These are phyloP conservation scores for Amyloporia xantha DNA, from an alignment of 768 basidiomycete genomes.

Conservation along the genomic window DNA sequence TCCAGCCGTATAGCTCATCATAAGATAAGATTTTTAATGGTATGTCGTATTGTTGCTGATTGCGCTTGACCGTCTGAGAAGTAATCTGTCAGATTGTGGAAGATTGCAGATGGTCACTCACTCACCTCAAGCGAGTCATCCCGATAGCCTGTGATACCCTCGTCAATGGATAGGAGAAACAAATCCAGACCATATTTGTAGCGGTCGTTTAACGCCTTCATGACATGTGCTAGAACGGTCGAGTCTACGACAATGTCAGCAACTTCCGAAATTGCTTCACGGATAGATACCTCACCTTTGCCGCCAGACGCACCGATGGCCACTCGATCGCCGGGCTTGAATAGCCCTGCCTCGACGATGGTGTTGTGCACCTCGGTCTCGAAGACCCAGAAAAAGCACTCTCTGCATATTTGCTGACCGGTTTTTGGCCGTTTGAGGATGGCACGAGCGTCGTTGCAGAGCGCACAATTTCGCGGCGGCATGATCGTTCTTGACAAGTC, in stretches of 20 bases:
- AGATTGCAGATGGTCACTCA: not conserved
- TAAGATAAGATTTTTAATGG: conserved; percentile 96
- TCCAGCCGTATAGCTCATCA: conserved; percentile 97
- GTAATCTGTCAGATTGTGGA: conserved; percentile 5
- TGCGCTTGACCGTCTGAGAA: conserved; percentile 89
- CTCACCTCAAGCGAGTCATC: conserved; percentile 92
- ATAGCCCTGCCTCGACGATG: conserved; percentile 75
- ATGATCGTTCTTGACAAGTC: conserved; percentile 34
- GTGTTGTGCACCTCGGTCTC: conserved; percentile 99
- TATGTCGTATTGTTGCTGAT: conserved; percentile 91
- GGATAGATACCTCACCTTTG: conserved; percentile 55
- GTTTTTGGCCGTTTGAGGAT: conserved; percentile 96
- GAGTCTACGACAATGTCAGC: conserved; percentile 57
- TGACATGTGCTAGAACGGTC: conserved; percentile 94
- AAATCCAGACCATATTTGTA: conserved; percentile 90
- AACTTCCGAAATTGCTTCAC: not conserved
- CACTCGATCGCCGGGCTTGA: conserved; percentile 84
- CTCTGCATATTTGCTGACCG: conserved; percentile 93
- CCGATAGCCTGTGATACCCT: conserved; percentile 96
- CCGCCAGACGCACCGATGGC: conserved; percentile 98
- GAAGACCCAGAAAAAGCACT: conserved; percentile 95
- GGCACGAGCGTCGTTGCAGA: conserved; percentile 71
- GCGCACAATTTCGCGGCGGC: conserved; percentile 74
- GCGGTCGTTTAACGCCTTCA: conserved; percentile 92
- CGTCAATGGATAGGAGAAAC: conserved; percentile 93